Conservation (phyloP, 768 basidiomycete species). For the Tulasnella sp. region DNA sequence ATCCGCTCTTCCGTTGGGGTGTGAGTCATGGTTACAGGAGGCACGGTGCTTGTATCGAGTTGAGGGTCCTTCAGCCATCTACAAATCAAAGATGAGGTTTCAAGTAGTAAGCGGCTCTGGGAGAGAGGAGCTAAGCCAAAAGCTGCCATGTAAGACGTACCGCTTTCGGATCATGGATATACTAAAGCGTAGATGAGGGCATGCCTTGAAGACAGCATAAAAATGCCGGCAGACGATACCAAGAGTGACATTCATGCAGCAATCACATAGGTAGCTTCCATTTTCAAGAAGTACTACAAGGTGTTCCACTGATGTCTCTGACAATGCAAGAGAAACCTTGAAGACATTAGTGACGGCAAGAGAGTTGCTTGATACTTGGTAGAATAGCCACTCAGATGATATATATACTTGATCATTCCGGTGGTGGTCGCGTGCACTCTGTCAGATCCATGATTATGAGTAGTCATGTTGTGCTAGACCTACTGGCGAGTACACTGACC, state of each 20-base stretch:
- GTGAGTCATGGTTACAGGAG: no score
- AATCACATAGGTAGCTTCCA: conserved; percentile 32
- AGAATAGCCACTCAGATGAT: conserved; percentile 29
- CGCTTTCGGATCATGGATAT: conserved; percentile 27
- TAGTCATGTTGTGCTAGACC: conserved; percentile 19
- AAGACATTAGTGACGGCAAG: conserved; percentile 23
- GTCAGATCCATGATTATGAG: no score
- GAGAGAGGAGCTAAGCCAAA: no score
- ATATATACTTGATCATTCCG: conserved; percentile 31
- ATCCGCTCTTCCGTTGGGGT: no score
- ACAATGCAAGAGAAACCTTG: no score
- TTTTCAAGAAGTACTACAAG: conserved; percentile 28
- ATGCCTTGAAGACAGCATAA: conserved; percentile 28
- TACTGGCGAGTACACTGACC: conserved; percentile 19
- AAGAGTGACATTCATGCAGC: conserved; percentile 32
- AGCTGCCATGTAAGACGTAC: conserved; percentile 19
- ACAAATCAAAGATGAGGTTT: no score
- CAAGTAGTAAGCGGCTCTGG: no score
- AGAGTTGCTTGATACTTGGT: conserved; percentile 24
- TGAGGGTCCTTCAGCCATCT: no score
- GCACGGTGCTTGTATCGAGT: no score
- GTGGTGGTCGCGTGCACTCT: conserved; percentile 25
- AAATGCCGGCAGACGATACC: conserved; percentile 34
- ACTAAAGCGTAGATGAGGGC: conserved; percentile 28
- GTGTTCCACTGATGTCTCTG: conserved; percentile 28